These are phyloP conservation scores for Colletotrichum falcatum DNA, from an alignment of 2,329 filamentous ascomycete species.

Conservation along the genomic window DNA sequence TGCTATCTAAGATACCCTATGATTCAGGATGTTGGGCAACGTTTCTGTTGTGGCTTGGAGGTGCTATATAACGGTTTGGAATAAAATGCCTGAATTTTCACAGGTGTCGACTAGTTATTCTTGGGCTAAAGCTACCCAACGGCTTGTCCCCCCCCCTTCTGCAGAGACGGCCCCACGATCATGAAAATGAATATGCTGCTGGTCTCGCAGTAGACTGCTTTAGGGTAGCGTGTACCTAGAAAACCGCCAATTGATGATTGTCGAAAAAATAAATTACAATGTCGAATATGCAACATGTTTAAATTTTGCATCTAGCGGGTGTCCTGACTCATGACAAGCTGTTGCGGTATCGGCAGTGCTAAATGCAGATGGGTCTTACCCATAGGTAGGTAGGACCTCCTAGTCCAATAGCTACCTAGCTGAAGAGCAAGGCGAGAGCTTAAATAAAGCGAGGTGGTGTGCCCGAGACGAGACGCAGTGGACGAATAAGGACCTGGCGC, in stretches of 20 bases:
- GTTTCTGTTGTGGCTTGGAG: constrained; percentile 15
- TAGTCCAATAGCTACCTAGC: constrained; percentile 20
- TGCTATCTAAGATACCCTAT: constrained; percentile 76
- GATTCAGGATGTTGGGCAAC: constrained; percentile 10
- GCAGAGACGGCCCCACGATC: background rate
- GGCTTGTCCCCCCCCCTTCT: background rate
- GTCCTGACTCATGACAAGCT: background rate
- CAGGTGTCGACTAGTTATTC: constrained; percentile 30
- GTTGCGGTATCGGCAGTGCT: background rate
- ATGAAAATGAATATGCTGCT: background rate
- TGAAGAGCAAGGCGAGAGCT: constrained; percentile 18
- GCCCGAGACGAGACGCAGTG: background rate
- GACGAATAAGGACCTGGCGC: constrained; percentile 8
- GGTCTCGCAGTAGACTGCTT: background rate
- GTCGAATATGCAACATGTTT: background rate
- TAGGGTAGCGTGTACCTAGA: background rate
- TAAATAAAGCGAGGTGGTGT: background rate
- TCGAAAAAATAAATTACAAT: constrained; percentile 1
- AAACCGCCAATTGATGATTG: constrained; percentile 19
- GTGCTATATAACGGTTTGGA: constrained; percentile 14
- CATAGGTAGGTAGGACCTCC: background rate
- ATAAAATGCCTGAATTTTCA: constrained; percentile 34
- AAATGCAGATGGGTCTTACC: background rate
- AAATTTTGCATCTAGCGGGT: constrained; percentile 9
- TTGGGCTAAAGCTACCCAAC: background rate